Evolutionary conservation across 1,139 yeast genomes (phyloP).

Genomic region (Magnusiomyces clavatus): DNA sequence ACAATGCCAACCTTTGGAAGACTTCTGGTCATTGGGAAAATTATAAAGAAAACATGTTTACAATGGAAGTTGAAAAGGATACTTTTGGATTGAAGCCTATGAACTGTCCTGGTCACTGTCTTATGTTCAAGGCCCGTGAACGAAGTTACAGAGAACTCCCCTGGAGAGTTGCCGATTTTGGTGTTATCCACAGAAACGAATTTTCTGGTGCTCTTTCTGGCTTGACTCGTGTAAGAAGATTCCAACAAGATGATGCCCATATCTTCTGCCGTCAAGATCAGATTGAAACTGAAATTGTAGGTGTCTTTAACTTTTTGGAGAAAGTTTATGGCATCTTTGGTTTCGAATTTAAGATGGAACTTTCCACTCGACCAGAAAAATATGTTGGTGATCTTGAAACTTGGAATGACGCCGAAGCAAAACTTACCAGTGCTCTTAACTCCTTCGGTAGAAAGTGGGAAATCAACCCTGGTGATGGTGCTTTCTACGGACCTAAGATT

Average conservation of each 20-base stretch:
- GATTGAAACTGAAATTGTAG: constrained; percentile 72
- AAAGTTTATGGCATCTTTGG: constrained; percentile 79
- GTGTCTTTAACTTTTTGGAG: constrained; percentile 71
- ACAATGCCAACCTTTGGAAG: constrained; percentile 91
- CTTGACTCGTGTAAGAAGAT: constrained; percentile 90
- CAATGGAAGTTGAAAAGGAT: constrained; percentile 94
- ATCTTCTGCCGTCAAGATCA: constrained; percentile 90
- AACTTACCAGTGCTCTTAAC: constrained; percentile 66
- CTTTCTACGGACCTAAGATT: constrained; percentile 97
- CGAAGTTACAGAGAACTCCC: constrained; percentile 93
- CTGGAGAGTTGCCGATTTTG: constrained; percentile 93
- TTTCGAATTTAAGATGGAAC: constrained; percentile 79
- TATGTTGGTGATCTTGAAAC: constrained; percentile 79
- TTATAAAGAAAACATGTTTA: constrained; percentile 93
- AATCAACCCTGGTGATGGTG: constrained; percentile 94
- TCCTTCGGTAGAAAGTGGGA: constrained; percentile 82
- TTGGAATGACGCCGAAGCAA: constrained; percentile 83
- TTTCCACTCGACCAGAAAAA: constrained; percentile 91
- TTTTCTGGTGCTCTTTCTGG: constrained; percentile 87
- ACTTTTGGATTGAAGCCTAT: constrained; percentile 81
- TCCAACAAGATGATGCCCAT: constrained; percentile 98
- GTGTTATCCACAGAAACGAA: constrained; percentile 93
- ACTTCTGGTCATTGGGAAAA: constrained; percentile 98
- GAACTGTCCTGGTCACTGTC: constrained; percentile 99
- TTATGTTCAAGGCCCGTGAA: constrained; percentile 77